Evolutionary conservation across 768 basidiomycete genomes (phyloP), one percentile per base, ranked within the genome.

Genomic region (Termitomyces sp.): DNA sequence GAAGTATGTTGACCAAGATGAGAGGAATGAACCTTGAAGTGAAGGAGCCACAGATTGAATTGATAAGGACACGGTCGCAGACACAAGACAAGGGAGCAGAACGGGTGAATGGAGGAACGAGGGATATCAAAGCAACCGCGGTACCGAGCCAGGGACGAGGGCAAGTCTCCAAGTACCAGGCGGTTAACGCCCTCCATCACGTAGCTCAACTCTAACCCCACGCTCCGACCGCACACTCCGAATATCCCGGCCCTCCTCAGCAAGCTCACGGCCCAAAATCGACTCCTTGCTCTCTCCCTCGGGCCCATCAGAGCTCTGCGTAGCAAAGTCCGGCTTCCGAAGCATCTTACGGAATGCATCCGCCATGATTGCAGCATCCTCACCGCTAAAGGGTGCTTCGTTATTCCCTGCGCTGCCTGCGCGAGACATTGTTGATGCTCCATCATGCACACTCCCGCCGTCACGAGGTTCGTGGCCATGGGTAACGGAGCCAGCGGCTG

Each of bases 351-450:
- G 78, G 73, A 95, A 96, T 6, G 94, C 94, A 73, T 92, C 87
- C 38, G 93, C 92, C 84, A 95, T 91, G 66, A 94, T 89, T 36
- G 90, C 91, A 50, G 94, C 94, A 69, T 96, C 93, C 20, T 88
- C 86, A 18, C 83, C 86, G 42, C 86, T 87, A 70, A 94, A 88
- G 10, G 85, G 87, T 11, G 82, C 89, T 40, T 82, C 74, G 51
- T 82, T 73, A 53, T 86, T 85, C 50, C 83, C 82, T 44, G 78
- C 74, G 38, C 82, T 83, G 36, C 80, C 80, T 9, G 79, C 68
- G 45, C 81, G 76, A 29, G 86, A 88, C 44, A 85, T 82, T 7
- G 83, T 85, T 44, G 90, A 91, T 45, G 84, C 88, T 15, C 84
- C 89, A 64, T 91, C 90, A 56, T 82, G 82, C n/a, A 80, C 68